phyloP scores from a whole-genome alignment of 2,329 filamentous ascomycete genomes.

The Coleophoma crateriformis region DNA sequence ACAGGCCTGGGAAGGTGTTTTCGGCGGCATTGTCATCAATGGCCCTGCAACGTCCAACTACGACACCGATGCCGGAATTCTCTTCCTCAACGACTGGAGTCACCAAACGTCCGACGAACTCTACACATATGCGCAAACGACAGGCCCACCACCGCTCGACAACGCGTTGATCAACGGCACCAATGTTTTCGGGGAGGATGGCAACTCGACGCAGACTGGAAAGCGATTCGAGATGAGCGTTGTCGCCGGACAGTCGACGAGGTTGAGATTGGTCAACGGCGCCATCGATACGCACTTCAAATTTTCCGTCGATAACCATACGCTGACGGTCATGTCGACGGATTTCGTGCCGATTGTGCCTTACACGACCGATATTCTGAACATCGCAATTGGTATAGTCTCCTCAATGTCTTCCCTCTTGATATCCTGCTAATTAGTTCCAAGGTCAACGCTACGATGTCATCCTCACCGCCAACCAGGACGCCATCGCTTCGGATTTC shows the following conservation, averaged over 20 bases:
- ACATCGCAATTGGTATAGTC: slow-evolving; percentile 38
- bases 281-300: slow-evolving; percentile 37
- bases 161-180: slow-evolving; percentile 23
- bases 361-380: slow-evolving; percentile 38
- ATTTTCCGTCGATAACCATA: slow-evolving; percentile 40
- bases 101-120: slow-evolving; percentile 18
- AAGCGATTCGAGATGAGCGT: slow-evolving; percentile 28
- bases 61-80: slow-evolving; percentile 53
- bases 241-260: slow-evolving; percentile 33
- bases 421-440: background rate
- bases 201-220: slow-evolving; percentile 7
- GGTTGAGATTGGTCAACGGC: slow-evolving; percentile 40
- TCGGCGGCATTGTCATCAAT: slow-evolving; percentile 54
- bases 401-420: background rate
- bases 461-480: slow-evolving; percentile 39
- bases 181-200: slow-evolving; percentile 11
- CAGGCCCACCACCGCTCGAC: slow-evolving; percentile 21
- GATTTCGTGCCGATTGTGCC: slow-evolving; percentile 51
- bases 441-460: slow-evolving; percentile 36
- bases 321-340: slow-evolving; percentile 58
- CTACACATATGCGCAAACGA: slow-evolving; percentile 10
- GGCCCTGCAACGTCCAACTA: slow-evolving; percentile 53
- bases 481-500: slow-evolving; percentile 36
- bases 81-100: slow-evolving; percentile 30
- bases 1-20: slow-evolving; percentile 47